These are phyloP conservation scores for Calonectria crousiana DNA, from an alignment of 2,329 filamentous ascomycete genomes.

Conservation along the genomic window DNA sequence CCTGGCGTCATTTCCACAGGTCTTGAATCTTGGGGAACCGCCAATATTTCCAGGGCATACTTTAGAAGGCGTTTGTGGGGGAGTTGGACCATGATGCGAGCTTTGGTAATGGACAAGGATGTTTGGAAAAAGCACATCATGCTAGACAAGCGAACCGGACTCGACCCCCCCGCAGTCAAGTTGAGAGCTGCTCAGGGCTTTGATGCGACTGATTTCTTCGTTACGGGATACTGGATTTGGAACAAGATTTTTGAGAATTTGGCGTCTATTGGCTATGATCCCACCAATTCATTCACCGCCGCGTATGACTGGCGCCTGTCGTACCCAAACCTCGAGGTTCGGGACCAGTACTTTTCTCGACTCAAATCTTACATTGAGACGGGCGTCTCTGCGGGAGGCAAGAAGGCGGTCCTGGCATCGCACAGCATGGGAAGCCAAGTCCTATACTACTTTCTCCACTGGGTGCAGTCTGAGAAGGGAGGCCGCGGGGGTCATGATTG, in stretches of 20 bases:
- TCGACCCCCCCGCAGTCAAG: slow-evolving; percentile 92
- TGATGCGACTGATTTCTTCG: slow-evolving; percentile 96
- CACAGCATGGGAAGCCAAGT: slow-evolving; percentile 99
- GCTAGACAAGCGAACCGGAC: slow-evolving; percentile 90
- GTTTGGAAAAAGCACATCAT: slow-evolving; percentile 97
- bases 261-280: slow-evolving; percentile 95
- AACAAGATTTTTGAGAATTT: slow-evolving; percentile 98
- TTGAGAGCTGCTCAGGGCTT: slow-evolving; percentile 95
- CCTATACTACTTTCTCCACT: slow-evolving; percentile 83
- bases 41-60: slow-evolving; percentile 85
- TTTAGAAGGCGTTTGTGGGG: slow-evolving; percentile 97
- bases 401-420: slow-evolving; percentile 88
- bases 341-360: slow-evolving; percentile 94
- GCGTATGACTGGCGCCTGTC: slow-evolving; percentile 93
- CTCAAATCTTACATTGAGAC: slow-evolving; percentile 93
- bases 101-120: slow-evolving; percentile 91
- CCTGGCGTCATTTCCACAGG: slow-evolving; percentile 98
- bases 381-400: slow-evolving; percentile 76
- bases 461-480: slow-evolving; percentile 82
- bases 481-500: slow-evolving; percentile 87
- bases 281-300: slow-evolving; percentile 77
- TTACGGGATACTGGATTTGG: slow-evolving; percentile 97
- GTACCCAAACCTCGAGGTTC: slow-evolving; percentile 87
- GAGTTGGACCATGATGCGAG: slow-evolving; percentile 99
- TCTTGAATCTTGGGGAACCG: slow-evolving; percentile 95